A percentile compares a stretch with the other conserved stretches of the same genome.
Evolutionary conservation across 139 green algal species (phyloP).

Genomic region (Pleodorina starrii): DNA sequence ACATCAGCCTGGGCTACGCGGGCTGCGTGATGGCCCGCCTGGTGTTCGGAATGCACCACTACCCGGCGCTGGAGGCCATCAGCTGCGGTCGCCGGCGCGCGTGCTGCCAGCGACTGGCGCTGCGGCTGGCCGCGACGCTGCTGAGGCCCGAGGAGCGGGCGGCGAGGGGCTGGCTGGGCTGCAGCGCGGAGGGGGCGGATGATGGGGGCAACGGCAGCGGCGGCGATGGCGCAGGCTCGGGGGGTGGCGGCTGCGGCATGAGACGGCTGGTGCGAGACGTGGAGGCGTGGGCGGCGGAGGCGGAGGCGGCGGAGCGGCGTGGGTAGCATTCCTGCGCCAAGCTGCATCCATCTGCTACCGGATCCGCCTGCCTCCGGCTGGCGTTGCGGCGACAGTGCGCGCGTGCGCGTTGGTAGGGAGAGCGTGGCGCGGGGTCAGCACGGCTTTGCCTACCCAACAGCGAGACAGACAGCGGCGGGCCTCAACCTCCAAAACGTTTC

Average conservation of each 20-base stretch:
- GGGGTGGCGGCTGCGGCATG: not conserved
- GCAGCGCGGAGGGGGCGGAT: not conserved
- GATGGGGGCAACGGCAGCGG: not conserved
- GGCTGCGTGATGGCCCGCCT: conserved; percentile 60
- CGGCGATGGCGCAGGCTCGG: not conserved
- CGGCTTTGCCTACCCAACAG: too few relatives aligned
- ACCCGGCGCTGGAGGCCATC: conserved; percentile 49
- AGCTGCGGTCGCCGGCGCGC: not conserved
- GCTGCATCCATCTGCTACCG: too few relatives aligned
- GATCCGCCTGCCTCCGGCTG: too few relatives aligned
- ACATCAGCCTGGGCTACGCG: conserved; percentile 62
- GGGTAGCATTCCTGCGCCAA: too few relatives aligned
- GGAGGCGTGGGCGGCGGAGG: not conserved
- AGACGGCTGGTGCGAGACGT: not conserved
- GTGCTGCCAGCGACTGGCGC: not conserved
- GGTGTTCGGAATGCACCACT: conserved; percentile 59
- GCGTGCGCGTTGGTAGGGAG: too few relatives aligned
- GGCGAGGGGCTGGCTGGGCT: not conserved
- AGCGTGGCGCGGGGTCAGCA: too few relatives aligned
- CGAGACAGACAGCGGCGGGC: too few relatives aligned
- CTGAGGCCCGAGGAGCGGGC: not conserved
- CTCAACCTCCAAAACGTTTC: too few relatives aligned
- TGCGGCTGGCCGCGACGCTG: conserved; percentile 1
- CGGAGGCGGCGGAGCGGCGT: not conserved
- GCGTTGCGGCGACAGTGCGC: too few relatives aligned